Evolutionary conservation across 1,284 basidiomycete species (phyloP).

Genomic region (Microbotryum intermedium): DNA sequence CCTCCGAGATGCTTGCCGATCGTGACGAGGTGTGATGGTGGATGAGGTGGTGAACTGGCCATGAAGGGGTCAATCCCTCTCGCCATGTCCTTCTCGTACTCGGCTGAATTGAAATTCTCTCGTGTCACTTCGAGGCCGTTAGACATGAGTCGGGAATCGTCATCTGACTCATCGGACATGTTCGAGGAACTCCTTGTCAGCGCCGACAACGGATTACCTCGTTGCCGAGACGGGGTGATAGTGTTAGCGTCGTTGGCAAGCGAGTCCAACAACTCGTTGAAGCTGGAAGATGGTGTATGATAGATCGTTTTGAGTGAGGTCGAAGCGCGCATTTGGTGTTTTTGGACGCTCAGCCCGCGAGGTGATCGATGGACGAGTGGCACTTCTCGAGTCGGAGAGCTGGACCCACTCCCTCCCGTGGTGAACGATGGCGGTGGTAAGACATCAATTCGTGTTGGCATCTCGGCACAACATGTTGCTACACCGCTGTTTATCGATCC

Average conservation of each 20-base stretch:
- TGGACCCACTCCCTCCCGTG: no score
- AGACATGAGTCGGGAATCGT: no score
- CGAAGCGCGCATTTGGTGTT: no score
- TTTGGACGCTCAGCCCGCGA: no score
- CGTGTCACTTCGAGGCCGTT: background rate
- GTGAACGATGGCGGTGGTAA: no score
- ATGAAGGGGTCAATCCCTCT: constrained; percentile 7
- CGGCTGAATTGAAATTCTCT: background rate
- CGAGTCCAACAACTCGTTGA: constrained; percentile 4
- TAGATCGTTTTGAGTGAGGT: constrained; percentile 2
- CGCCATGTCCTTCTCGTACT: background rate
- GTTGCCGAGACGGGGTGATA: background rate
- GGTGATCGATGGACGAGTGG: no score
- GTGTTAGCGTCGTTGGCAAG: background rate
- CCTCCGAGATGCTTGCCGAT: background rate
- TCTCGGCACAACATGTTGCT: no score
- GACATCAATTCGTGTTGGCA: no score
- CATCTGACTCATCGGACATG: no score
- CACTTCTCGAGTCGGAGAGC: no score
- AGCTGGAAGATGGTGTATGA: constrained; percentile 3
- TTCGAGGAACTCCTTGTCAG: background rate
- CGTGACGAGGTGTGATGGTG: constrained; percentile 9
- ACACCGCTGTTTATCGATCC: no score
- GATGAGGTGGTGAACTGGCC: constrained; percentile 6
- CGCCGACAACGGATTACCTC: no score